Conservation (phyloP, 257 asterid species). For the Orobanche coerulescens region DNA sequence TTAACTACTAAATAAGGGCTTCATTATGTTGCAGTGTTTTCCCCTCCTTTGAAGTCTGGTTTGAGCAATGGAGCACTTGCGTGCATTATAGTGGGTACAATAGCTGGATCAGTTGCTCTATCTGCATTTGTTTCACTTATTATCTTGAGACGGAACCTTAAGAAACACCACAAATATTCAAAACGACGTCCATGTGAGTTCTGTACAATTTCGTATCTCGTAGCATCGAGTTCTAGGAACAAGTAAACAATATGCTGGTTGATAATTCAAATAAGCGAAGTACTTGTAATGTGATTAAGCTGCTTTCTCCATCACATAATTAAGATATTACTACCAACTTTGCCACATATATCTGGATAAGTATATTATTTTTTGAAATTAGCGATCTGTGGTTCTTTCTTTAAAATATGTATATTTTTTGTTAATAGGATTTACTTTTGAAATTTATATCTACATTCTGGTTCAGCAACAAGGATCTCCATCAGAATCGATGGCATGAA, state of each 20-base stretch:
- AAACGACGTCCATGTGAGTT: slow-evolving; percentile 64
- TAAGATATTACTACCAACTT: neutral
- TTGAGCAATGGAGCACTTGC: slow-evolving; percentile 77
- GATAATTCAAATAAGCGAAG: neutral
- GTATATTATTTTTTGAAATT: no score
- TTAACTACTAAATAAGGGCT: neutral
- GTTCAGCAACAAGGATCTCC: slow-evolving; percentile 69
- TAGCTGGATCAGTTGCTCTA: slow-evolving; percentile 64
- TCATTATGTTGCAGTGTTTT: slow-evolving; percentile 45
- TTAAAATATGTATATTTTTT: no score
- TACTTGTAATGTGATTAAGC: neutral
- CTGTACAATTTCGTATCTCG: slow-evolving; percentile 16
- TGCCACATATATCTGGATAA: neutral
- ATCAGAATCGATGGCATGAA: slow-evolving; percentile 80
- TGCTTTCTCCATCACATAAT: neutral
- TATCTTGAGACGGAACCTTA: slow-evolving; percentile 44
- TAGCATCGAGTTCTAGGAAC: no score
- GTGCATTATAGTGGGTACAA: slow-evolving; percentile 67
- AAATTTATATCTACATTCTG: slow-evolving; percentile 15
- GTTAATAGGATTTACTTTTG: neutral
- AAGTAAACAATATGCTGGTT: neutral
- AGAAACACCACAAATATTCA: slow-evolving; percentile 38
- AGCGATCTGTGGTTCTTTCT: no score
- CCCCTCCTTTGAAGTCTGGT: slow-evolving; percentile 35
- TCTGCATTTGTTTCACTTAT: slow-evolving; percentile 58